phyloP scores from a whole-genome alignment of 257 asterid species.

The Thymus quinquecostatus region DNA sequence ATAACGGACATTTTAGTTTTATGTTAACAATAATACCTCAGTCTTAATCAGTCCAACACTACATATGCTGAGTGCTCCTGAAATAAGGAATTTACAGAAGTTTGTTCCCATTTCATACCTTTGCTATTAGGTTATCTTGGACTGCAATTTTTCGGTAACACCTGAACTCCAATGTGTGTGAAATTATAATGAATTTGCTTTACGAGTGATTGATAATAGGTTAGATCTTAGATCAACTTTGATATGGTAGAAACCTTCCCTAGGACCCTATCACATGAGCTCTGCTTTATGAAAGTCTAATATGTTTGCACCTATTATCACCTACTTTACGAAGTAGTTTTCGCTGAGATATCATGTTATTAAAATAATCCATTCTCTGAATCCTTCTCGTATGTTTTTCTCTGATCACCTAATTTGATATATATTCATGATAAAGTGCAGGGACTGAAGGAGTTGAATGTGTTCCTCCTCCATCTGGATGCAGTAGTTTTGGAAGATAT shows the following conservation, averaged over 20 bases:
- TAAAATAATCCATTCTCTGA: neutral
- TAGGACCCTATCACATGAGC: neutral
- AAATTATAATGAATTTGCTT: neutral
- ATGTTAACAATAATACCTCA: neutral
- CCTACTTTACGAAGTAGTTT: neutral
- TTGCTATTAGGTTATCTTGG: slow-evolving; percentile 5
- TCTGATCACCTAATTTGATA: slow-evolving; percentile 41
- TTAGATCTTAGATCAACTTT: neutral
- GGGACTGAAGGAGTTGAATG: slow-evolving; percentile 94
- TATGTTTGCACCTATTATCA: neutral
- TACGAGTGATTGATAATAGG: neutral
- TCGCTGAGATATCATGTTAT: neutral
- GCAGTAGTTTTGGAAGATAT: slow-evolving; percentile 75
- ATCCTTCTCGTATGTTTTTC: slow-evolving; percentile 11
- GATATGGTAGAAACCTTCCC: neutral
- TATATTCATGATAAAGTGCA: slow-evolving; percentile 77
- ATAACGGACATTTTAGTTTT: neutral
- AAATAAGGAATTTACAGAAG: neutral
- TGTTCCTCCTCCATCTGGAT: slow-evolving; percentile 66
- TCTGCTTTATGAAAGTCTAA: neutral
- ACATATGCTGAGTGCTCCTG: neutral
- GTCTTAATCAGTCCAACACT: slow-evolving; percentile 1
- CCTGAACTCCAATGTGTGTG: neutral
- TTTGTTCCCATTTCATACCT: neutral
- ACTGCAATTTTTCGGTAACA: slow-evolving; percentile 3